A percentile compares a stretch with the other conserved stretches of the same genome.
Conservation (phyloP, 331 rosid species). For the Stylosanthes scabra region DNA sequence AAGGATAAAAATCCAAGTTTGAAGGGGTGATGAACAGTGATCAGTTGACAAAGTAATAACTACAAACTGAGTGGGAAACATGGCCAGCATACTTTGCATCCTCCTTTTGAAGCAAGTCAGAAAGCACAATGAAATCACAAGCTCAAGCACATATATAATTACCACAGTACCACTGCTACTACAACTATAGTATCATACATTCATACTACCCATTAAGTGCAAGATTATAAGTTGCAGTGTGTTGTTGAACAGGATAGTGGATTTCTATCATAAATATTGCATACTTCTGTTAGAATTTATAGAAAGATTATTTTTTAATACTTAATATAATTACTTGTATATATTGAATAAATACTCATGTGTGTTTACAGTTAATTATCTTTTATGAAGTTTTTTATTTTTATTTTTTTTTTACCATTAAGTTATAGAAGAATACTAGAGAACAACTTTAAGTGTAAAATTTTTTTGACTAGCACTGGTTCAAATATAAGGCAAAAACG, state of each 20-base stretch:
- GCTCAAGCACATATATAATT: constrained; percentile 24
- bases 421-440: too few species aligned
- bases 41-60: constrained; percentile 43
- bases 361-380: too few species aligned
- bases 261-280: constrained; percentile 17
- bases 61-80: constrained; percentile 59
- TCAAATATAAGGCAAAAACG: too few species aligned
- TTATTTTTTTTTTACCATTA: too few species aligned
- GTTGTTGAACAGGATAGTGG: constrained; percentile 22
- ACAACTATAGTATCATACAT: constrained; percentile 22
- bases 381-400: too few species aligned
- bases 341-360: too few species aligned
- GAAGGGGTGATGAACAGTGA: constrained; percentile 32
- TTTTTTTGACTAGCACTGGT: too few species aligned
- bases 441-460: too few species aligned
- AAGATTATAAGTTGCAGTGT: constrained; percentile 3
- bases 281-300: too few species aligned
- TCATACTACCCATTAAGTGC: background rate
- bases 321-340: too few species aligned
- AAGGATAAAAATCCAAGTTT: constrained; percentile 17
- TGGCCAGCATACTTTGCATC: constrained; percentile 51
- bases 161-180: background rate
- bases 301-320: too few species aligned
- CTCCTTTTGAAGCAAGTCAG: constrained; percentile 57
- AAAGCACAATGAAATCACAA: constrained; percentile 43